Conservation (phyloP, 2,329 filamentous ascomycete species). For the Aspergillus jensenii region DNA sequence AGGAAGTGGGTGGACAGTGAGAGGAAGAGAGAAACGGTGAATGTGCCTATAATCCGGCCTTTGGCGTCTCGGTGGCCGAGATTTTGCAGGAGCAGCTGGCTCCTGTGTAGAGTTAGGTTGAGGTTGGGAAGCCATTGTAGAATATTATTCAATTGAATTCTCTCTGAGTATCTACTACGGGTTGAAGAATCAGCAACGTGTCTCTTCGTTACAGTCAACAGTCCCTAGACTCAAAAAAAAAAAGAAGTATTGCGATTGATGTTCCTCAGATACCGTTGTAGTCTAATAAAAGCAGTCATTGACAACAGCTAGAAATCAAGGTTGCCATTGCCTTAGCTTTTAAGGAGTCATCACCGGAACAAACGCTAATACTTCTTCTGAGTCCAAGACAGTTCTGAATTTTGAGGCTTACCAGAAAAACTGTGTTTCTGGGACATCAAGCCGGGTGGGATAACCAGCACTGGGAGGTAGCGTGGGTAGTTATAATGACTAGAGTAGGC, state of each 20-base stretch:
- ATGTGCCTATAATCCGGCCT: constrained; percentile 68
- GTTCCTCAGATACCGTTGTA: constrained; percentile 96
- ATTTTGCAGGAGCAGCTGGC: constrained; percentile 14
- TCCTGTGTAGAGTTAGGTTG: constrained; percentile 17
- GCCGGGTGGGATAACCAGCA: constrained; percentile 10
- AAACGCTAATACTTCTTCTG: constrained; percentile 16
- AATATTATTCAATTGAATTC: constrained; percentile 23
- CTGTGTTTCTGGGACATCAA: constrained; percentile 16
- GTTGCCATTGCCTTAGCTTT: constrained; percentile 48
- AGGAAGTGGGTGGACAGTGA: constrained; percentile 81
- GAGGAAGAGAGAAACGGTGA: constrained; percentile 76
- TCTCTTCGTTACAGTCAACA: constrained; percentile 18
- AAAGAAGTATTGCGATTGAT: constrained; percentile 18
- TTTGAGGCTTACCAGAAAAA: constrained; percentile 25
- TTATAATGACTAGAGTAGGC: constrained; percentile 7
- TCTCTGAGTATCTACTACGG: constrained; percentile 22
- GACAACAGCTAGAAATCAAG: constrained; percentile 54
- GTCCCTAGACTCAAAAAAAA: neutral
- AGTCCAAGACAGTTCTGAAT: constrained; percentile 11
- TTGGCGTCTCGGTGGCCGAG: constrained; percentile 29
- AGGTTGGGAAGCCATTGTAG: constrained; percentile 29
- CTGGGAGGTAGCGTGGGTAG: neutral
- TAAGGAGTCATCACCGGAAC: constrained; percentile 49
- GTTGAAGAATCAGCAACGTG: constrained; percentile 25
- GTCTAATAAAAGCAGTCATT: constrained; percentile 64